Evolutionary conservation across 495 filamentous ascomycete genomes (phyloP).

Genomic region (Penicillium tannophilum): DNA sequence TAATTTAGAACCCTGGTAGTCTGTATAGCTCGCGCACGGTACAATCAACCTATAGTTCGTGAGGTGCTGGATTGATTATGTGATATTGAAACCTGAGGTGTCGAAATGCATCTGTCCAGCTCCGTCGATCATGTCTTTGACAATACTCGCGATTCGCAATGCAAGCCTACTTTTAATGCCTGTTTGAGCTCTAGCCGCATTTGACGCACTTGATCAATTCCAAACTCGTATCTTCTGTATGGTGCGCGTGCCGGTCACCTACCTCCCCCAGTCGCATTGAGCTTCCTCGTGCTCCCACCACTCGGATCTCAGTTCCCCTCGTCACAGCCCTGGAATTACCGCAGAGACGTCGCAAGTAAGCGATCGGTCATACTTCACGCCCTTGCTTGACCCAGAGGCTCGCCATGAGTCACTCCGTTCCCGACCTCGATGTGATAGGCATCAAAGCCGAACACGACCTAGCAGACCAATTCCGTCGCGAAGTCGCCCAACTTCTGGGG

Average conservation of each 20-base stretch:
- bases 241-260: neutral
- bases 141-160: slow-evolving; percentile 10
- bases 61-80: neutral
- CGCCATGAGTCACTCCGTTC: slow-evolving; percentile 49
- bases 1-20: neutral
- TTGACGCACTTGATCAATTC: neutral
- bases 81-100: slow-evolving; percentile 5
- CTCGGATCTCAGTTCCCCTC: neutral
- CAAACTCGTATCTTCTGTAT: neutral
- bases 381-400: no score
- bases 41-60: neutral
- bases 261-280: neutral
- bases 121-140: slow-evolving; percentile 21
- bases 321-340: neutral
- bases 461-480: slow-evolving; percentile 61
- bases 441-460: slow-evolving; percentile 62
- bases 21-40: neutral
- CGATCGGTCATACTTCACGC: neutral
- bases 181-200: slow-evolving; percentile 2
- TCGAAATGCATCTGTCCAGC: slow-evolving; percentile 6
- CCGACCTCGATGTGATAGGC: slow-evolving; percentile 55
- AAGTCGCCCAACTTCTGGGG: slow-evolving; percentile 76
- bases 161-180: slow-evolving; percentile 8
- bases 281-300: slow-evolving; percentile 2
- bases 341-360: neutral